Base-by-base conservation (phyloP, 768 basidiomycete species). In the Arthromyces matolae region DNA sequence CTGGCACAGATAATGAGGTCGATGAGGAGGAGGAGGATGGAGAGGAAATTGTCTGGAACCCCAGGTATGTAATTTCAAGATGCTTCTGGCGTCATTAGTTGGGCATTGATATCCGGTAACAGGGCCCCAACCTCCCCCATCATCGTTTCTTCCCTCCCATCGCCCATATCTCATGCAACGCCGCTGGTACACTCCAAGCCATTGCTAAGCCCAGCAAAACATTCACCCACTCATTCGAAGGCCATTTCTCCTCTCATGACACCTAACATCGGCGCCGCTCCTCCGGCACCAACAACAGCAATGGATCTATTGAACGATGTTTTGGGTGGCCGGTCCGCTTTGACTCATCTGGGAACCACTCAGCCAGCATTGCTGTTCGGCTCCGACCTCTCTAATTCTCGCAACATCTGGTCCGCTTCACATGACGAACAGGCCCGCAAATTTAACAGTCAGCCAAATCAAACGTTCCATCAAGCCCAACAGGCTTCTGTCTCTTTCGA, bases 11-110 rank as follows among this genome's bases (percentile, higher is more conserved):
- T 6, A 82, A 82, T 3, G 87, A 89, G n/a, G 78, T 60, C 31
- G 77, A 78, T 3, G 77, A 78, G 1, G 78, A 81, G 8, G 83
- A 83, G 2, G 87, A 91, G 16, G 78, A 81, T 7, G 83, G 83
- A 2, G 87, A 91, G 16, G 78, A 88, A 61, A 83, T 93, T 55
- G 83, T 97, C 39, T 86, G 83, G 69, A 77, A 86, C 61, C 84
- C 80, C 27, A 76, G 79, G 82, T 83, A 46, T 20, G 49, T 67
- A 47, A 19, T 10, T 8, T 38, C 24, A n/a, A 12, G 24, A 28
- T 19, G n/a, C n/a, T 8, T 37, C n/a, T n/a, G n/a, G n/a, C n/a
- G n/a, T n/a, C n/a, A 25, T 35, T 27, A 22, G 19, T 44, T 36
- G 16, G 23, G 8, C 44, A 39, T 22, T 45, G 38, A 35, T 18